phyloP scores from a whole-genome alignment of 495 filamentous ascomycete species.

The Xylaria cubensis region DNA sequence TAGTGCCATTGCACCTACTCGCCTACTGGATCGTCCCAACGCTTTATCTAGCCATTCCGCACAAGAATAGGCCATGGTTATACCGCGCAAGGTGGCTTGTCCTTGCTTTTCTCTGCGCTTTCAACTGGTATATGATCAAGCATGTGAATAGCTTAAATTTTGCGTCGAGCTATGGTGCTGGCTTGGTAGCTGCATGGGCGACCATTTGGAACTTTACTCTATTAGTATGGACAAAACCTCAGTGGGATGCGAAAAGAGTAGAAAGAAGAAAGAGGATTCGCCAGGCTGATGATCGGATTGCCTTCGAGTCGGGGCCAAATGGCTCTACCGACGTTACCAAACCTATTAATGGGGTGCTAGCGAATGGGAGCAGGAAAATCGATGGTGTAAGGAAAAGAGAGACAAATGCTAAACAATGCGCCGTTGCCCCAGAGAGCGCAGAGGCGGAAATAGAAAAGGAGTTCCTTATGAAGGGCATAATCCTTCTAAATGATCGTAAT shows the following conservation, averaged over 20 bases:
- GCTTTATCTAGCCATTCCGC: constrained; percentile 66
- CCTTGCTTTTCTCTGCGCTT: constrained; percentile 48
- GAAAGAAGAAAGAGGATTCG: constrained; percentile 52
- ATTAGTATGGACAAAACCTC: constrained; percentile 68
- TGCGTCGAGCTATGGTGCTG: constrained; percentile 70
- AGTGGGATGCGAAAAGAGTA: constrained; percentile 72
- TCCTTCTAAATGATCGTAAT: constrained; percentile 29
- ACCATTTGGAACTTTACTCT: constrained; percentile 68
- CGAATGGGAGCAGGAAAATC: not conserved
- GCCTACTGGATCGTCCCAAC: constrained; percentile 57
- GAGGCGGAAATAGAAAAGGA: not conserved
- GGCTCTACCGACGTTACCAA: not conserved
- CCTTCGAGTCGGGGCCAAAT: not conserved
- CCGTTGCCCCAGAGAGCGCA: not conserved
- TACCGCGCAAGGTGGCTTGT: constrained; percentile 60
- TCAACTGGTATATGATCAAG: constrained; percentile 52
- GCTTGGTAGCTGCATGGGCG: constrained; percentile 69
- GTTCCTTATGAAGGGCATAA: not conserved
- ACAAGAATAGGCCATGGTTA: constrained; percentile 55
- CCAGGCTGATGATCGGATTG: constrained; percentile 37
- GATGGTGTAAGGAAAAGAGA: constrained; percentile 4
- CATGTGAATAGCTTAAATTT: constrained; percentile 61
- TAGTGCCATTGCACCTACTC: constrained; percentile 61
- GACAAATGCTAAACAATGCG: not conserved
- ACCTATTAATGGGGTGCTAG: not conserved